phyloP scores from a whole-genome alignment of 768 basidiomycete genomes.

The Termitomyces sp. region DNA sequence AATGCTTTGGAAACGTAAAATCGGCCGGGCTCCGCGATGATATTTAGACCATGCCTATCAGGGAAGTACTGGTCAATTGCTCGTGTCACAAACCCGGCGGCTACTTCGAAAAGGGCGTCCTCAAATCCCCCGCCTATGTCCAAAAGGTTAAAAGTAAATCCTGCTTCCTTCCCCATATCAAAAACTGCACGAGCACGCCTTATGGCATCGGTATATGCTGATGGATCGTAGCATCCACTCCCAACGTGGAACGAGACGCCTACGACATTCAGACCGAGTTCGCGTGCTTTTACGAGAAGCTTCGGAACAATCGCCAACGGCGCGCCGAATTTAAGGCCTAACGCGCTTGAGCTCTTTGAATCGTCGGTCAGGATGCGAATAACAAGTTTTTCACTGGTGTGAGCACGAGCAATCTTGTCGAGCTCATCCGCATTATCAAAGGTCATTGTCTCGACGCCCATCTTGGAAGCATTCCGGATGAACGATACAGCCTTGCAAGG shows the following conservation, averaged over 20 bases:
- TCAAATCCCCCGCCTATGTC: conserved; percentile 99
- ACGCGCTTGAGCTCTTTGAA: conserved; percentile 87
- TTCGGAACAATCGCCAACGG: conserved; percentile 73
- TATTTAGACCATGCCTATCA: conserved; percentile 55
- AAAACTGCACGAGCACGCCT: conserved; percentile 78
- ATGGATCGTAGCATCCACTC: conserved; percentile 93
- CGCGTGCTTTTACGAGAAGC: conserved; percentile 73
- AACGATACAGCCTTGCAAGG: conserved; percentile 97
- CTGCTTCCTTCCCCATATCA: conserved; percentile 76
- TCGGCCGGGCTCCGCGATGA: conserved; percentile 95
- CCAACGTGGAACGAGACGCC: conserved; percentile 99
- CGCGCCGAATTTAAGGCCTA: conserved; percentile 95
- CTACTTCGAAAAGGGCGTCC: conserved; percentile 75
- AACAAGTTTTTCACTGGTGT: conserved; percentile 82
- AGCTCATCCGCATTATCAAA: conserved; percentile 98
- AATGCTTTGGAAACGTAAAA: conserved; percentile 93
- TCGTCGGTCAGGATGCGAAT: conserved; percentile 96
- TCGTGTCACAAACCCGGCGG: conserved; percentile 61
- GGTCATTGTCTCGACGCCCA: conserved; percentile 91
- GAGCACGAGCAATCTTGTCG: conserved; percentile 79
- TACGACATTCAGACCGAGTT: conserved; percentile 78
- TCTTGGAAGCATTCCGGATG: conserved; percentile 75
- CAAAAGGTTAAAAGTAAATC: conserved; percentile 77
- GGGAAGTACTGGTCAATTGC: conserved; percentile 83
- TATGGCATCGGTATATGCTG: conserved; percentile 86